Conservation (phyloP, 208 protist species). For the Naegleria lovaniensis region DNA sequence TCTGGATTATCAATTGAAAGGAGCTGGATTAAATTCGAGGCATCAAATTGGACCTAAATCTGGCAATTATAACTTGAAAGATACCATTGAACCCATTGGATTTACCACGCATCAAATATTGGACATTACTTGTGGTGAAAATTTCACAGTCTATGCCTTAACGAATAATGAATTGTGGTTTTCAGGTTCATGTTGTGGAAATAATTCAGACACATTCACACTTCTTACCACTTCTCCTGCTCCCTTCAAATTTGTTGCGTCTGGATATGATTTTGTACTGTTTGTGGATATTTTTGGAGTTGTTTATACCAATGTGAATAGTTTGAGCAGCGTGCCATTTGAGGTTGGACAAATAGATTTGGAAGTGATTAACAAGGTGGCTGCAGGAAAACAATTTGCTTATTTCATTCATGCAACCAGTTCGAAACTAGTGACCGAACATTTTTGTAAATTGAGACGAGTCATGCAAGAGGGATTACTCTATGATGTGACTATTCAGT, state of each 20-base stretch:
- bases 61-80: background rate
- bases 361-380: background rate
- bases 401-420: background rate
- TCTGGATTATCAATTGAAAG: background rate
- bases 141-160: background rate
- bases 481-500: no score
- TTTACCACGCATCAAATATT: background rate
- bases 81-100: background rate
- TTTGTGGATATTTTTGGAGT: background rate
- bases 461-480: no score
- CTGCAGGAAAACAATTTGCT: background rate
- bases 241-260: background rate
- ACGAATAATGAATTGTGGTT: background rate
- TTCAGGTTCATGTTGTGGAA: background rate
- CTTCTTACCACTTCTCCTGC: background rate
- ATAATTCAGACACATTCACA: background rate
- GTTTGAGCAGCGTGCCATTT: background rate
- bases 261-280: background rate
- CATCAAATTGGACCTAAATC: background rate
- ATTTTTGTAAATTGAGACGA: no score
- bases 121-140: background rate
- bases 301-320: background rate
- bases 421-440: no score
- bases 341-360: background rate
- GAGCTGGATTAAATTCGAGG: background rate